Percentiles rank a stretch among this genome's conserved stretches.
Evolutionary conservation across 371 early-diverging fungal genomes (phyloP).

Genomic region (Zychaea mexicana): DNA sequence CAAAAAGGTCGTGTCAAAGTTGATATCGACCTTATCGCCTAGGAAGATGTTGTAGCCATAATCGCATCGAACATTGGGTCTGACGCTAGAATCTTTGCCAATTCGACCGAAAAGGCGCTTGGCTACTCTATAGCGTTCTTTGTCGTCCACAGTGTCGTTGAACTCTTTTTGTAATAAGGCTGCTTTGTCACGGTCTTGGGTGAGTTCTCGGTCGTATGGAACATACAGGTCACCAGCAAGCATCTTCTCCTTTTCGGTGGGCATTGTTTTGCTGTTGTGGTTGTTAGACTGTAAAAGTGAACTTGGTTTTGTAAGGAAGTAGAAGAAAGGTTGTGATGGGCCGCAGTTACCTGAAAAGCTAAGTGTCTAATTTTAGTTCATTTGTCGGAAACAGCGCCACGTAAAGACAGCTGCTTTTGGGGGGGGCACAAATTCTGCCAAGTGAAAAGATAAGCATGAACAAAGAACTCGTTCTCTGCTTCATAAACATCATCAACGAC

Average conservation of each 20-base stretch:
- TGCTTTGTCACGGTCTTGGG: not conserved
- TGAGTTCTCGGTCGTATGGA: not conserved
- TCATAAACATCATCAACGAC: too few species aligned
- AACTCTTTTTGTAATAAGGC: not conserved
- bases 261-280: not conserved
- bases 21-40: not conserved
- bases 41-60: not conserved
- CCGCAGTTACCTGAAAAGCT: too few species aligned
- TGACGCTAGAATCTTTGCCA: not conserved
- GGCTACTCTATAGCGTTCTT: not conserved
- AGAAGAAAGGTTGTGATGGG: too few species aligned
- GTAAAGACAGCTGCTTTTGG: too few species aligned
- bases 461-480: too few species aligned
- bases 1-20: not conserved
- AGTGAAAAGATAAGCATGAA: too few species aligned
- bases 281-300: too few species aligned
- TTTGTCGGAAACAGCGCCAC: too few species aligned
- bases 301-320: too few species aligned
- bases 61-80: not conserved
- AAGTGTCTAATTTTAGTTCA: too few species aligned
- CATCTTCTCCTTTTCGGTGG: not conserved
- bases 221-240: not conserved
- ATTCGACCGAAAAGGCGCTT: not conserved
- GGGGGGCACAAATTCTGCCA: too few species aligned
- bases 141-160: not conserved